A percentile compares a stretch with the other conserved stretches of the same genome.
phyloP scores from a whole-genome alignment of 1,284 basidiomycete species.

The Fistulinella staudtii region DNA sequence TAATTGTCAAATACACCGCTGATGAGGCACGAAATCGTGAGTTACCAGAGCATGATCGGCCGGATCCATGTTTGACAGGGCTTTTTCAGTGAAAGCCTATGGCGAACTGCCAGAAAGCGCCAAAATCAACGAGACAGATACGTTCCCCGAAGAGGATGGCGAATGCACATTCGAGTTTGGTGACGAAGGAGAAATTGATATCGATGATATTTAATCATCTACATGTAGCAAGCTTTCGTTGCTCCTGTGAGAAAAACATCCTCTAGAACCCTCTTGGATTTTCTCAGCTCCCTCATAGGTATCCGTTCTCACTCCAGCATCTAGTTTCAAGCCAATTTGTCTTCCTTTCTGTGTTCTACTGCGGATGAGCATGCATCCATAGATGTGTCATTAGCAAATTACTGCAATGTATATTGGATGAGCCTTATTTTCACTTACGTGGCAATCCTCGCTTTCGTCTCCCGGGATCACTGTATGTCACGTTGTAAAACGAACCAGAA shows the following conservation, averaged over 20 bases:
- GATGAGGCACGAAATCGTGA: slow-evolving; percentile 86
- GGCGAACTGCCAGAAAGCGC: slow-evolving; percentile 97
- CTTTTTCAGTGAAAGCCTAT: slow-evolving; percentile 81
- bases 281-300: slow-evolving; percentile 9
- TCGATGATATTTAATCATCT: slow-evolving; percentile 64
- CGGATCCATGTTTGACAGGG: slow-evolving; percentile 1
- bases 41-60: background rate
- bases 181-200: slow-evolving; percentile 80
- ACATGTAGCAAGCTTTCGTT: slow-evolving; percentile 8
- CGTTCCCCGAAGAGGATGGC: slow-evolving; percentile 87
- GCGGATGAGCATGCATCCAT: slow-evolving; percentile 18
- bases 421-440: slow-evolving; percentile 8
- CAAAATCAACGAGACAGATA: slow-evolving; percentile 98
- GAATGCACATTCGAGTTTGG: slow-evolving; percentile 88
- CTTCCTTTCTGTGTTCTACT: slow-evolving; percentile 10
- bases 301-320: slow-evolving; percentile 11
- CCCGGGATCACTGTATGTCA: background rate
- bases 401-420: slow-evolving; percentile 14
- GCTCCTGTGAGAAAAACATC: slow-evolving; percentile 11
- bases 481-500: background rate
- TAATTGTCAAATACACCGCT: slow-evolving; percentile 98
- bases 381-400: slow-evolving; percentile 24
- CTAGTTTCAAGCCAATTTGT: slow-evolving; percentile 9
- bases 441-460: slow-evolving; percentile 5
- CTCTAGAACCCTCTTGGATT: background rate